A percentile compares a stretch with the other conserved stretches of the same genome.
Evolutionary conservation across 2,329 filamentous ascomycete species (phyloP).

Genomic region (Colletotrichum lindemuthianum): DNA sequence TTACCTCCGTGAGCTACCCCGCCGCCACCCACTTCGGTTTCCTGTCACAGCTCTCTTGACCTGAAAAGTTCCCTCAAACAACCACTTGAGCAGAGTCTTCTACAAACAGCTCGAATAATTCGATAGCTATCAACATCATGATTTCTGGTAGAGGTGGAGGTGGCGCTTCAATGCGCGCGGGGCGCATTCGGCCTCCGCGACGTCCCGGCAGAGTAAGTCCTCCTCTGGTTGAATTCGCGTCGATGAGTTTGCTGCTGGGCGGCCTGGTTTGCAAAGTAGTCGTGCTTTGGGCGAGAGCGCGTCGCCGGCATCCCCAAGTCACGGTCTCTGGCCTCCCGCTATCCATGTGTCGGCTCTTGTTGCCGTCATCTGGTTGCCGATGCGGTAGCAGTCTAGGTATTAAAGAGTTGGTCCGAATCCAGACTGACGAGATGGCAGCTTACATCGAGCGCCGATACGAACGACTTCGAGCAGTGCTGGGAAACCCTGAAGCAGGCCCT

Average conservation of each 20-base stretch:
- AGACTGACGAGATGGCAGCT: constrained; percentile 14
- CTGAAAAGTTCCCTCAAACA: constrained; percentile 18
- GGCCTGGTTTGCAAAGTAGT: no score
- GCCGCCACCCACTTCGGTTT: constrained; percentile 30
- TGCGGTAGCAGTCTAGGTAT: no score
- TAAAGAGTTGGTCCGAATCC: not conserved
- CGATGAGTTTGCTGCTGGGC: no score
- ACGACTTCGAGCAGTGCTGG: constrained; percentile 92
- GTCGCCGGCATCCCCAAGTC: no score
- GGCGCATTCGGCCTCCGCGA: constrained; percentile 56
- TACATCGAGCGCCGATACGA: constrained; percentile 55
- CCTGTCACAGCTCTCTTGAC: constrained; percentile 28
- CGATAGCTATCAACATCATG: constrained; percentile 46
- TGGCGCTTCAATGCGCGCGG: constrained; percentile 46
- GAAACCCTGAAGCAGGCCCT: constrained; percentile 79
- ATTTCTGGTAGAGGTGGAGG: constrained; percentile 60
- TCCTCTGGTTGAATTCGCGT: not conserved
- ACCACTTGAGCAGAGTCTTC: not conserved
- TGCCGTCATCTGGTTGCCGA: no score
- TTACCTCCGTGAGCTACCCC: constrained; percentile 24
- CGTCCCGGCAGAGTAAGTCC: constrained; percentile 53
- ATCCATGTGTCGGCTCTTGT: no score
- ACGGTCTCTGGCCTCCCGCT: no score
- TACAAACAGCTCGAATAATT: not conserved
- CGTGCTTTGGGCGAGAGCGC: no score